These are phyloP conservation scores for Tolypocladium amazonense DNA, from an alignment of 2,329 filamentous ascomycete genomes.

Conservation along the genomic window DNA sequence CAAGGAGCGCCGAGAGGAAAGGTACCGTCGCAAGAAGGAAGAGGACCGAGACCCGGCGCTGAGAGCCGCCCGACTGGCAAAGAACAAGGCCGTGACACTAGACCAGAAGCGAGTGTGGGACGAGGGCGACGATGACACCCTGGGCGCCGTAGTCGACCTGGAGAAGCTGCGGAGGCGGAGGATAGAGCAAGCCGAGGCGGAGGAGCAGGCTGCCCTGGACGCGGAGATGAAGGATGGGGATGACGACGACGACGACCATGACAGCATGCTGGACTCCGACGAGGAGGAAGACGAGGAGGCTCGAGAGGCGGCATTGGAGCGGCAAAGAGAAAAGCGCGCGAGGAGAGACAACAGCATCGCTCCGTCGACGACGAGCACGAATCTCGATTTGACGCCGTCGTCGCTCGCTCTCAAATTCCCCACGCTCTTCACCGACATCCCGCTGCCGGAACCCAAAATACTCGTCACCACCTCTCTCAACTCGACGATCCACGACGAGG, in stretches of 20 bases:
- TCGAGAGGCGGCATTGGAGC: slow-evolving; percentile 28
- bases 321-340: slow-evolving; percentile 33
- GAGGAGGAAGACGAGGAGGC: slow-evolving; percentile 43
- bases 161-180: slow-evolving; percentile 47
- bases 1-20: slow-evolving; percentile 62
- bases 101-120: slow-evolving; percentile 90
- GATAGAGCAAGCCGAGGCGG: slow-evolving; percentile 41
- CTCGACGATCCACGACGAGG: slow-evolving; percentile 77
- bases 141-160: slow-evolving; percentile 46
- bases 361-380: slow-evolving; percentile 51
- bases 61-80: slow-evolving; percentile 59
- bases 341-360: slow-evolving; percentile 39
- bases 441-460: slow-evolving; percentile 62
- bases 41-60: slow-evolving; percentile 76
- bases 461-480: slow-evolving; percentile 87
- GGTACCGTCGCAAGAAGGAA: slow-evolving; percentile 70
- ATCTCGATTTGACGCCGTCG: slow-evolving; percentile 51
- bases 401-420: slow-evolving; percentile 52
- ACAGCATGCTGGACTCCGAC: slow-evolving; percentile 71
- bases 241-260: slow-evolving; percentile 48
- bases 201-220: slow-evolving; percentile 36
- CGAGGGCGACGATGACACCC: slow-evolving; percentile 53
- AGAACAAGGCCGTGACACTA: slow-evolving; percentile 71
- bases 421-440: slow-evolving; percentile 48
- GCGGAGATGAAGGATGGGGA: slow-evolving; percentile 31